Base-by-base conservation (phyloP, 2,329 filamentous ascomycete genomes). In the Fusarium nisikadoi region DNA sequence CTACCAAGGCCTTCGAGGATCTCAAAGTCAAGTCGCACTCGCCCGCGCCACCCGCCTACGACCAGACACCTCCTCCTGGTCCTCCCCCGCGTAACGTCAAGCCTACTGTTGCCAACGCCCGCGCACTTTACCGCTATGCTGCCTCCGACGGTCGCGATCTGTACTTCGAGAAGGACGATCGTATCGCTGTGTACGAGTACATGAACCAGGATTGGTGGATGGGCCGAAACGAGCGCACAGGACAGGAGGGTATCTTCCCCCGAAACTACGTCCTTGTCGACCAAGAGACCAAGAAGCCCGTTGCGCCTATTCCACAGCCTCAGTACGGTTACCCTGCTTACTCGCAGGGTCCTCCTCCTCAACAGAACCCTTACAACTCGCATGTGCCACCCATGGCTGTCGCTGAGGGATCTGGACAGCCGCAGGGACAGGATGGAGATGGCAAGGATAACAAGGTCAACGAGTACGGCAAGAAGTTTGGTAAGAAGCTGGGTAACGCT, bases 201-300 rank as follows among this genome's bases (percentile, higher is more conserved):
- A 96, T 97, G 92, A 98, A 98, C 83, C 90, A 91, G 70, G 95
- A 98, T 83, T 98, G 95, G 95, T 98, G 94, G 94, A 92, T 94
- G 86, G 95, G 95, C 75, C 90, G 89, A 76, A 97, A 97, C 83
- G 86, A 92, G 78, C 90, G 94, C 58, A 97, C 94, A 13, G 92
- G 92, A 62, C 84, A 89, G 74, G 94, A 97, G 83, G 95, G 95
- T 76, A 97, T 98, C 80, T 98, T 98, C 87, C 95, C 95, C n/a
- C 90, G 92, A 75, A 94, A 89, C 80, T 98, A 98, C 80, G 95
- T 97, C 71, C 85, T 93, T 56, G 83, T 93, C 56, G 91, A 95
- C 75, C 87, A 92, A 74, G 90, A 92, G 72, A 75, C 83, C 70
- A 82, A 86, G 76, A 75, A 81, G 79, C 65, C 83, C 80, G 53